Evolutionary conservation across 352 stramenopile species (phyloP).

Genomic region (Pythium aquatile): DNA sequence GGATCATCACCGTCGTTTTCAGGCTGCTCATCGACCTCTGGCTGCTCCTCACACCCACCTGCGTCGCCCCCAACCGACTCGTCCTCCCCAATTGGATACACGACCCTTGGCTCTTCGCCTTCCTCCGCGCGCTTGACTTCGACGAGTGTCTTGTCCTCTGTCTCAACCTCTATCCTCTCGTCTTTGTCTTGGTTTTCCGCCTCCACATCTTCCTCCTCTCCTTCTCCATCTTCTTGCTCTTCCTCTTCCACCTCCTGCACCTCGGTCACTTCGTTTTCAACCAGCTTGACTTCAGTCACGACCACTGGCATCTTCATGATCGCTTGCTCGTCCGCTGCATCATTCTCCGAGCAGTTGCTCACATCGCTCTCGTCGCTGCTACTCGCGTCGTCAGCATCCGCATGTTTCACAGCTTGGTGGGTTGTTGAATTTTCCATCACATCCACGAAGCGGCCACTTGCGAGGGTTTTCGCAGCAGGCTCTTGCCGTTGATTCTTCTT

Average conservation of each 20-base stretch:
- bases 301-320: conserved; percentile 50
- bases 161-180: not conserved
- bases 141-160: not conserved
- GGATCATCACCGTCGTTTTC: not conserved
- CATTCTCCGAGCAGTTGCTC: conserved; percentile 65
- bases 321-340: conserved; percentile 50
- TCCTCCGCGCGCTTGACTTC: not conserved
- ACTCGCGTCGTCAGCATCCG: conserved; percentile 28
- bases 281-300: conserved; percentile 1
- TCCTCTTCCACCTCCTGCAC: conserved; percentile 1
- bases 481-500: not conserved
- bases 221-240: not conserved
- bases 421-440: not conserved
- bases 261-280: conserved; percentile 1
- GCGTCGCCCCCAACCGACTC: not conserved
- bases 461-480: not conserved
- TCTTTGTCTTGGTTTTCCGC: not conserved
- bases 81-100: not conserved
- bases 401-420: not conserved
- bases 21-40: not conserved
- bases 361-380: conserved; percentile 62
- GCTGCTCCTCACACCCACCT: not conserved
- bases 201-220: conserved; percentile 1
- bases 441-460: not conserved
- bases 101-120: not conserved